Percentiles rank a stretch among this genome's conserved stretches.
phyloP scores from a whole-genome alignment of 2,329 filamentous ascomycete species.

The Colletotrichum cordylinicola region DNA sequence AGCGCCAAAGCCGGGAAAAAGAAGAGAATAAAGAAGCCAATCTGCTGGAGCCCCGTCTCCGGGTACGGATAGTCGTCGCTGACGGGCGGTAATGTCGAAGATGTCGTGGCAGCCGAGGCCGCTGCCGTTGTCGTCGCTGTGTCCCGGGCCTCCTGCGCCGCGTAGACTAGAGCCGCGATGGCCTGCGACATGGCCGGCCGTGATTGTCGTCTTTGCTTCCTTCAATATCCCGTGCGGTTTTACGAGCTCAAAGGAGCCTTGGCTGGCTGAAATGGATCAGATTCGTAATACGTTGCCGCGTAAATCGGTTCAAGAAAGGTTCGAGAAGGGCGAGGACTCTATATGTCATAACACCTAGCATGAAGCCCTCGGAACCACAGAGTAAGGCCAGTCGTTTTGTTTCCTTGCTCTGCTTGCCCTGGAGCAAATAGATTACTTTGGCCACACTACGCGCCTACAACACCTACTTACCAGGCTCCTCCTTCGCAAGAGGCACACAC shows the following conservation, averaged over 20 bases:
- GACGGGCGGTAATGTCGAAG: not conserved
- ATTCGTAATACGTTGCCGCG: not conserved
- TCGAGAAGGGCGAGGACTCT: not conserved
- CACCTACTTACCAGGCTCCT: not conserved
- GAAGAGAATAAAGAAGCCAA: slow-evolving; percentile 10
- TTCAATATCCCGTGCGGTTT: not conserved
- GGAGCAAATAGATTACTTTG: not conserved
- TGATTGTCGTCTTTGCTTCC: not conserved
- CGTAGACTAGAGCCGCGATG: slow-evolving; percentile 9
- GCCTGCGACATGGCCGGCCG: slow-evolving; percentile 3
- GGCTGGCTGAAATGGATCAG: not conserved
- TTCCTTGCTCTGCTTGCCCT: not conserved
- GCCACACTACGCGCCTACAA: not conserved
- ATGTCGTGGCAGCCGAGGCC: not conserved
- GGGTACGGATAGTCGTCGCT: slow-evolving; percentile 13
- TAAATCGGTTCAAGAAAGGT: not conserved
- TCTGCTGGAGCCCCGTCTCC: slow-evolving; percentile 1
- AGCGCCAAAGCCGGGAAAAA: slow-evolving; percentile 10
- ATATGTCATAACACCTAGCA: not conserved
- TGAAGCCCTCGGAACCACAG: not conserved
- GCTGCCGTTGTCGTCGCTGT: not conserved
- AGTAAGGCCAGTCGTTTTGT: not conserved
- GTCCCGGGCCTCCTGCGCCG: not conserved
- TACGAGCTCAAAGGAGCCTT: not conserved
- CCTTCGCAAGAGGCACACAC: not conserved